Evolutionary conservation across 306 rosid genomes (phyloP), one percentile per base, ranked within the genome.

Genomic region (Vicia faba): DNA sequence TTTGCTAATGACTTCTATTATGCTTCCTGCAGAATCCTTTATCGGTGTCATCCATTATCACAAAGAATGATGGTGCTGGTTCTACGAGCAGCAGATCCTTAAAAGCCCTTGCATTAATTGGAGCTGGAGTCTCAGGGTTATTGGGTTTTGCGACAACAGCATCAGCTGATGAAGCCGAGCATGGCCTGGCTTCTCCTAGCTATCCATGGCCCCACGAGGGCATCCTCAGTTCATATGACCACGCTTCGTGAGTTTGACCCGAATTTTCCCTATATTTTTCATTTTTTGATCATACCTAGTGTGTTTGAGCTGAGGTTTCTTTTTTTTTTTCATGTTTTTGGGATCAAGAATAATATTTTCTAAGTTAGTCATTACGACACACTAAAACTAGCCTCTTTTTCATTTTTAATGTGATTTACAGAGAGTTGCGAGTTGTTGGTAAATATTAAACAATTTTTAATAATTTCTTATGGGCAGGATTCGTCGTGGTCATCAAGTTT

Each of bases 151-250:
- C 90, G 25, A 84, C 95, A 16, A 70, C 84, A 0, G 93, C 96
- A 64, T 82, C 85, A 59, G 95, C 97, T 61, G 99, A 93, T 85
- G 99, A 93, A 85, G 95, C 97, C 58, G 99, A 93, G 70, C 97
- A 93, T 72, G 97, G 99, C 73, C 85, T 93, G 64, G 96, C 81
- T 26, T 82, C 84, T 76, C 92, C 99, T 61, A 81, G 35, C 85
- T 93, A 90, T 83, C 99, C 99, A 15, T 93, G 99, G 99, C 97
- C 99, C 68, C 99, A 93, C 78, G n/a, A 77, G 66, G 99, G 99
- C 68, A 93, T 93, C 54, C 93, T 93, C 55, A 93, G 99, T 71
- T 93, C 99, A 69, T 93, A 93, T 57, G 99, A 93, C 67, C 99
- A 90, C 74, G 92, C 92, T 78, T 88, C 99, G 97, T 90, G 60